Percentiles rank a stretch among this genome's conserved stretches.
phyloP scores from a whole-genome alignment of 805 yeast species.

The Zygotorulaspora florentina region DNA sequence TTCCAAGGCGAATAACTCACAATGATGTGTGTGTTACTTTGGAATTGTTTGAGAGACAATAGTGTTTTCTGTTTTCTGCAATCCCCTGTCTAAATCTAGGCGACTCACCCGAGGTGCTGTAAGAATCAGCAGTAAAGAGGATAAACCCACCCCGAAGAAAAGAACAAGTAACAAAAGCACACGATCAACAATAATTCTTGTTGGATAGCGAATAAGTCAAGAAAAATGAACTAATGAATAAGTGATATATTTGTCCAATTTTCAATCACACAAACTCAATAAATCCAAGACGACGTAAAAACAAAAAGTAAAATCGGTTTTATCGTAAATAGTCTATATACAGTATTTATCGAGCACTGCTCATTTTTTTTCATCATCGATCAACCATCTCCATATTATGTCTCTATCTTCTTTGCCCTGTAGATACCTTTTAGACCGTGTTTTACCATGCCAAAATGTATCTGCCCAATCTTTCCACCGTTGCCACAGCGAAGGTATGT shows the following conservation, averaged over 20 bases:
- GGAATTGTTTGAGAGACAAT: background rate
- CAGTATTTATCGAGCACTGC: background rate
- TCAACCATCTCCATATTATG: slow-evolving; percentile 53
- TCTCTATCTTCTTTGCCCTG: slow-evolving; percentile 39
- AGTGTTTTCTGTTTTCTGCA: too few relatives aligned
- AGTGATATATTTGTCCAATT: too few relatives aligned
- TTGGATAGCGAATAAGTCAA: too few relatives aligned
- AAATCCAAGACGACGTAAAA: background rate
- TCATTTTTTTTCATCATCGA: slow-evolving; percentile 41
- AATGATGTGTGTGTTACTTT: too few relatives aligned
- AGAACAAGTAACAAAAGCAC: too few relatives aligned
- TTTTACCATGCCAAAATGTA: slow-evolving; percentile 22
- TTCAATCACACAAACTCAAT: too few relatives aligned
- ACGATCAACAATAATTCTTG: too few relatives aligned
- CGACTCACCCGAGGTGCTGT: background rate
- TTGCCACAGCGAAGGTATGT: slow-evolving; percentile 23
- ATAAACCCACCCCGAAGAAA: too few relatives aligned
- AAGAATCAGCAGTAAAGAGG: too few relatives aligned
- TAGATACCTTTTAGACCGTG: slow-evolving; percentile 9
- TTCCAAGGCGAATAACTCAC: too few relatives aligned
- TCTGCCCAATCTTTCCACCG: slow-evolving; percentile 17
- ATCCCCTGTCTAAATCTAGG: background rate
- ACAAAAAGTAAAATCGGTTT: background rate
- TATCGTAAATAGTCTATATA: background rate
- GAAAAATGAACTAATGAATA: too few relatives aligned